Evolutionary conservation across 306 rosid species (phyloP), one percentile per base, ranked within the genome.

Genomic region (Quercus alba): DNA sequence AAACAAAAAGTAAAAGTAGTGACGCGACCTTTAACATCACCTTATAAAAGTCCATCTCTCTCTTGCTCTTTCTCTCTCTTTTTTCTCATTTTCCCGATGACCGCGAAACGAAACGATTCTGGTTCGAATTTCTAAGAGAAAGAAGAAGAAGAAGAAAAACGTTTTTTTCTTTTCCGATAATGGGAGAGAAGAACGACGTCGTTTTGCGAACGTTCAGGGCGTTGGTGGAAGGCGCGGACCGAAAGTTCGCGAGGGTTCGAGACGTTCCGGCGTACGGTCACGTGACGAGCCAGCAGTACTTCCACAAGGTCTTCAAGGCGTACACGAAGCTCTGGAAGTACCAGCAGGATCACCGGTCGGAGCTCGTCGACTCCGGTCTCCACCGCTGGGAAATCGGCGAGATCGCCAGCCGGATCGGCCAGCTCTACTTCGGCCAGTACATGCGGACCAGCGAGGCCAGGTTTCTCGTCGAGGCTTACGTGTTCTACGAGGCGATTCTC

Each of bases 301-400:
- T 91, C 71, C 98, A 85, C 56, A 92, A 96, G 89, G 97, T 96
- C 75, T 96, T 96, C 90, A 90, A 90, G 84, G 97, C 97, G 6
- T 93, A 93, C 84, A 90, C 89, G 84, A 88, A 89, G 44, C 85
- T 96, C 10, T 96, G 99, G 99, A 93, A 89, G 91, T 91, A 38
- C 85, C 99, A 96, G 90, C 98, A 96, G 83, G 97, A 90, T 81
- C 76, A 83, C 87, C 92, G 99, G 58, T 56, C 81, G 21, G 86
- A 87, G 81, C 93, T 96, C n/a, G 84, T 93, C 15, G 86, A 83
- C 86, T 81, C 89, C 70, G 99, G 99, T 5, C 86, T 96, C 26
- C 88, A 86, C 75, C 99, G 99, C n/a, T 96, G 94, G 97, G 99
- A 96, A 89, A 90, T 93, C 85, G 99, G 98, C 64, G 99, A 93